phyloP scores from a whole-genome alignment of 2,329 filamentous ascomycete species.

The Paraphoma sp. region DNA sequence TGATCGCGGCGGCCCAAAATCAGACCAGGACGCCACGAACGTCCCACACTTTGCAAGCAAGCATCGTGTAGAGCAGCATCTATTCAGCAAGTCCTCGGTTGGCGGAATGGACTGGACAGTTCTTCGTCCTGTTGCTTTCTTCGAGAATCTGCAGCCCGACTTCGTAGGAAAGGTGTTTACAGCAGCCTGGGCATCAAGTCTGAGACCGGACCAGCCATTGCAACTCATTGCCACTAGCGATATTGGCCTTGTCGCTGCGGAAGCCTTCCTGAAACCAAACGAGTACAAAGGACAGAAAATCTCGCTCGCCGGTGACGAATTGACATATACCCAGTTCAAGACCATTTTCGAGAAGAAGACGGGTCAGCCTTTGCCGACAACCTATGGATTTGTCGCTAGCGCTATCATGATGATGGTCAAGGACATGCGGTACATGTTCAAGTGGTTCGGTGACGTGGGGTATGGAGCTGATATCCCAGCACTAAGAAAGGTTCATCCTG shows the following conservation, averaged over 20 bases:
- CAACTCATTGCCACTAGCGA: constrained; percentile 48
- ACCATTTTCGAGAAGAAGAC: constrained; percentile 53
- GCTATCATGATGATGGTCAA: constrained; percentile 43
- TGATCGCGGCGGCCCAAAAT: constrained; percentile 47
- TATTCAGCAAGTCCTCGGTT: constrained; percentile 47
- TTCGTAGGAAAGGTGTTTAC: constrained; percentile 22
- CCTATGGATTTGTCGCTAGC: constrained; percentile 45
- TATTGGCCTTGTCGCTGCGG: constrained; percentile 57
- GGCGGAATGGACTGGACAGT: constrained; percentile 63
- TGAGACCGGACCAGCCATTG: constrained; percentile 35
- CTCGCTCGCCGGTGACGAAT: constrained; percentile 58
- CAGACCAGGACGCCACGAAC: constrained; percentile 57
- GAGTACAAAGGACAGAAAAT: constrained; percentile 50
- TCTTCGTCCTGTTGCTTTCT: constrained; percentile 65
- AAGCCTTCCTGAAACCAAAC: constrained; percentile 51
- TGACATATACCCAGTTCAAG: constrained; percentile 51
- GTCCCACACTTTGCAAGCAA: constrained; percentile 67
- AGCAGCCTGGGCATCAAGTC: neutral
- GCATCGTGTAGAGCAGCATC: constrained; percentile 64
- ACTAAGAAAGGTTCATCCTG: constrained; percentile 50
- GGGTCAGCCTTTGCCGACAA: constrained; percentile 50
- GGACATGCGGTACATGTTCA: constrained; percentile 52
- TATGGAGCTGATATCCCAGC: constrained; percentile 52
- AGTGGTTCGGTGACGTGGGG: constrained; percentile 55
- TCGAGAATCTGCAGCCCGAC: constrained; percentile 60